These are phyloP conservation scores for Claviceps citrina DNA, from an alignment of 2,329 filamentous ascomycete genomes.

Conservation along the genomic window DNA sequence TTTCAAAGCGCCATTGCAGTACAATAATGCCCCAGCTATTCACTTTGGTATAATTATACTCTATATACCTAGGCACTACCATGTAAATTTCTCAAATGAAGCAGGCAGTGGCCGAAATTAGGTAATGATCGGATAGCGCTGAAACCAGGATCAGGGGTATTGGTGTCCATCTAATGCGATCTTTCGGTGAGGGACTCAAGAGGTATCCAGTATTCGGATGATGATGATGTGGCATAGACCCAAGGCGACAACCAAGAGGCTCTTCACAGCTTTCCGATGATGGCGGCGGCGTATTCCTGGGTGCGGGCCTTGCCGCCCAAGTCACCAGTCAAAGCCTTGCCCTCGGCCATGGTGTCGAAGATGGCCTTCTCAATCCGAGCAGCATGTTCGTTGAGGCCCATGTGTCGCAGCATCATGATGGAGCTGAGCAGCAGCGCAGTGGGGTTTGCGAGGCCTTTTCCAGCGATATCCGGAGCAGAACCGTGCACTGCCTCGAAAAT, in stretches of 20 bases:
- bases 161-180: background rate
- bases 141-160: background rate
- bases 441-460: conserved; percentile 91
- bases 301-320: conserved; percentile 94
- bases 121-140: conserved; percentile 1
- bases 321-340: conserved; percentile 91
- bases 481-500: conserved; percentile 99
- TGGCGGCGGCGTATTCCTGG: conserved; percentile 79
- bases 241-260: background rate
- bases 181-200: background rate
- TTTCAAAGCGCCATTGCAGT: conserved; percentile 16
- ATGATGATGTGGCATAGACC: background rate
- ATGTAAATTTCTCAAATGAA: conserved; percentile 5
- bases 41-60: conserved; percentile 17
- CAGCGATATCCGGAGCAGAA: conserved; percentile 89
- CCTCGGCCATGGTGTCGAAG: conserved; percentile 88
- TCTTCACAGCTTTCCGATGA: conserved; percentile 56
- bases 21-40: conserved; percentile 11
- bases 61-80: conserved; percentile 17
- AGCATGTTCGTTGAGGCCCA: conserved; percentile 77
- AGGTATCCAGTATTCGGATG: conserved; percentile 3
- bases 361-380: conserved; percentile 82
- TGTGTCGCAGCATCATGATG: conserved; percentile 99
- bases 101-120: conserved; percentile 4
- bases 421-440: conserved; percentile 87